Conservation (phyloP, 2,329 filamentous ascomycete species). For the Ceratocystis papillata region DNA sequence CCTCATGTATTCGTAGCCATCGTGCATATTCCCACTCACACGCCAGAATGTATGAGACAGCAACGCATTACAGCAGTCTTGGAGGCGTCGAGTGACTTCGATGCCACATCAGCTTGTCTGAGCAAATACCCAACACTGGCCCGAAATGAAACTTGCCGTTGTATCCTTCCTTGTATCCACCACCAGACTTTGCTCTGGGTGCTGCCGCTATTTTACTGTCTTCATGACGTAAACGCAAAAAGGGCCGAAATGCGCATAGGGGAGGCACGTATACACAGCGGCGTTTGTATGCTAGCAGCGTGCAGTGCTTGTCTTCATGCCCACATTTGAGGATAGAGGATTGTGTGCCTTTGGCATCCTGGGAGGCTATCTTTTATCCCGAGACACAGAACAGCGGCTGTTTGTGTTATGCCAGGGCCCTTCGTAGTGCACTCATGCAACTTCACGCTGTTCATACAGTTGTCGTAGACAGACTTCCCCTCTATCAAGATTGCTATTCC, state of each 20-base stretch:
- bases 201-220: neutral
- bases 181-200: neutral
- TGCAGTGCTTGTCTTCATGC: neutral
- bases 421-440: too few relatives aligned
- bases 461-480: too few relatives aligned
- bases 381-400: too few relatives aligned
- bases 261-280: neutral
- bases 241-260: conserved; percentile 3
- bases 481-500: too few relatives aligned
- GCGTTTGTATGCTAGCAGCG: neutral
- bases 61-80: neutral
- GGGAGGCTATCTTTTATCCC: too few relatives aligned
- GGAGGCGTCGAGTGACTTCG: neutral
- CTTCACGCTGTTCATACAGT: too few relatives aligned
- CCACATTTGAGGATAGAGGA: neutral
- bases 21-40: neutral
- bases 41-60: neutral
- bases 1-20: neutral
- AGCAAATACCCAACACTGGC: neutral
- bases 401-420: too few relatives aligned
- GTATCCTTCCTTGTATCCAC: neutral
- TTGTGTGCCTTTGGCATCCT: neutral
- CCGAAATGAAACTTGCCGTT: neutral
- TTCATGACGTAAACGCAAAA: conserved; percentile 7
- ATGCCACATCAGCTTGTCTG: neutral